These are phyloP conservation scores for Umbilicus rupestris DNA, from an alignment of 164 flowering plant genomes.

Conservation along the genomic window DNA sequence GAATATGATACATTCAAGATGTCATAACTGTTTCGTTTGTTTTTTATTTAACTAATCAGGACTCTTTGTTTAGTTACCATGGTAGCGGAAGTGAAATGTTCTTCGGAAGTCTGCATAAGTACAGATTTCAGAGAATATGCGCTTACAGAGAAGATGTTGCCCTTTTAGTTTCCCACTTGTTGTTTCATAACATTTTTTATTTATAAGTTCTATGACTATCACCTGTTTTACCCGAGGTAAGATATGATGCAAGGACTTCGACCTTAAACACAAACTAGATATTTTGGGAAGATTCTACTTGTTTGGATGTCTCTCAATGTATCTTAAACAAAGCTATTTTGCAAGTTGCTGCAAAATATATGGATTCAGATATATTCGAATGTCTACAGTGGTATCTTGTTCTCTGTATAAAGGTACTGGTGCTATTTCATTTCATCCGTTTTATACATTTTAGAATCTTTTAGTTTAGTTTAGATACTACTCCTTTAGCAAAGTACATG, in stretches of 20 bases:
- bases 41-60: too few relatives aligned
- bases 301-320: conserved; percentile 15
- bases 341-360: conserved; percentile 11
- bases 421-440: neutral
- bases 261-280: conserved; percentile 8
- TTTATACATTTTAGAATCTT: neutral
- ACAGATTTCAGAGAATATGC: too few relatives aligned
- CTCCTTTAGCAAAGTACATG: neutral
- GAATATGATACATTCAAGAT: too few relatives aligned
- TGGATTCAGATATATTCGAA: conserved; percentile 2
- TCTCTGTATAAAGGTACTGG: conserved; percentile 3
- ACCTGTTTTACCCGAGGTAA: neutral
- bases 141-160: too few relatives aligned
- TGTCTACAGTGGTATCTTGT: neutral
- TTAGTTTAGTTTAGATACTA: neutral
- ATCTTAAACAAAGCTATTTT: conserved; percentile 12
- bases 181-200: neutral
- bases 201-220: neutral
- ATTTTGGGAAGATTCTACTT: conserved; percentile 15
- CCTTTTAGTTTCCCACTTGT: too few relatives aligned
- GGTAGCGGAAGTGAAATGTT: too few relatives aligned
- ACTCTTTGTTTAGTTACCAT: too few relatives aligned
- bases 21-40: too few relatives aligned
- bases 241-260: neutral
- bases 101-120: too few relatives aligned